These are phyloP conservation scores for sweet orange (Citrus sinensis) DNA, from an alignment of 345 rosid species.

Conservation along the genomic window DNA sequence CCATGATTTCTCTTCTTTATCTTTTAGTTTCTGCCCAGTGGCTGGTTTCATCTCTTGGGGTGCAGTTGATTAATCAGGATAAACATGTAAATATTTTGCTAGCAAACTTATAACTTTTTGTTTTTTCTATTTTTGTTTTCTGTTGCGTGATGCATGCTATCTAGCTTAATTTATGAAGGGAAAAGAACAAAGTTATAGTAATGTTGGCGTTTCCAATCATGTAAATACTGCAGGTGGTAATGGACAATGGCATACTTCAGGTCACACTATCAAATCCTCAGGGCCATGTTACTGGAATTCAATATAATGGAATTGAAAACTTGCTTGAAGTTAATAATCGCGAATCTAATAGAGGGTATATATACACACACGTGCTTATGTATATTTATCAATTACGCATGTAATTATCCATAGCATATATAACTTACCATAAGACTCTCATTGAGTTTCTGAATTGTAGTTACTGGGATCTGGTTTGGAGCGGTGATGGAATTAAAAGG, in stretches of 20 bases:
- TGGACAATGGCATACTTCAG: slow-evolving; percentile 70
- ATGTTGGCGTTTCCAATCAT: background rate
- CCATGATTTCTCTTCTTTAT: background rate
- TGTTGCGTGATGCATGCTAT: background rate
- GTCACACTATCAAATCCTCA: slow-evolving; percentile 71
- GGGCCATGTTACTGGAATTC: slow-evolving; percentile 66
- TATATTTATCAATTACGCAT: background rate
- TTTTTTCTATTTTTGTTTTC: background rate
- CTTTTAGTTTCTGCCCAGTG: background rate
- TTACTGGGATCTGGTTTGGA: slow-evolving; percentile 79
- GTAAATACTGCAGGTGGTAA: slow-evolving; percentile 47
- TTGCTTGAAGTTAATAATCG: slow-evolving; percentile 73
- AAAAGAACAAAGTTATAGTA: background rate
- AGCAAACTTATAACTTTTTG: background rate
- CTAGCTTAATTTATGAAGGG: background rate
- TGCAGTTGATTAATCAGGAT: background rate
- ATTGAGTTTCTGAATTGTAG: slow-evolving; percentile 17
- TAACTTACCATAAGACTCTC: background rate
- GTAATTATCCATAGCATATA: no score
- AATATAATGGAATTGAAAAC: slow-evolving; percentile 64
- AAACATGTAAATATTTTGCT: slow-evolving; percentile 8
- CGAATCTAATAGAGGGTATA: slow-evolving; percentile 75
- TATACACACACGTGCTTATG: background rate
- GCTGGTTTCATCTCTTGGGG: slow-evolving; percentile 6
- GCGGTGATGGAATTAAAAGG: slow-evolving; percentile 34